Conservation (phyloP, 1,284 basidiomycete species). For the Ustilago lituana region DNA sequence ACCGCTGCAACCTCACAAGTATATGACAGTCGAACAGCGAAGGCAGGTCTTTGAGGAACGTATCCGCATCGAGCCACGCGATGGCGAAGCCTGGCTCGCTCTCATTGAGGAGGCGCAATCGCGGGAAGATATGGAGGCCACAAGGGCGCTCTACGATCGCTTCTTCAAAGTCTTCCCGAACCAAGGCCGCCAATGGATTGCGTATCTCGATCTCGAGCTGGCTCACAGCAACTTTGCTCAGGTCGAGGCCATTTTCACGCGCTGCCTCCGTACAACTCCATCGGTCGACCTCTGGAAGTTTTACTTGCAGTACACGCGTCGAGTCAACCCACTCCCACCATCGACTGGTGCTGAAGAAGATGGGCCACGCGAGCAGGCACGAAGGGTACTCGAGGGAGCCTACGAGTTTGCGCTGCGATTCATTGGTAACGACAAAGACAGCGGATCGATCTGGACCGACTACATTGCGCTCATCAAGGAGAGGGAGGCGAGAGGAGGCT, state of each 20-base stretch:
- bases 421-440: slow-evolving; percentile 78
- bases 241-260: slow-evolving; percentile 74
- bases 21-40: slow-evolving; percentile 41
- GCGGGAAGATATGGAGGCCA: slow-evolving; percentile 75
- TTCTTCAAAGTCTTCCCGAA: slow-evolving; percentile 81
- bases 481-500: slow-evolving; percentile 72
- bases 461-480: slow-evolving; percentile 84
- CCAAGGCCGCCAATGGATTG: slow-evolving; percentile 69
- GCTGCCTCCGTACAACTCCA: slow-evolving; percentile 81
- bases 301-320: slow-evolving; percentile 67
- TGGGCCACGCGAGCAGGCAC: slow-evolving; percentile 72
- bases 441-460: slow-evolving; percentile 73
- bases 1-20: slow-evolving; percentile 26
- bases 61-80: slow-evolving; percentile 72
- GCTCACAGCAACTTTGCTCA: slow-evolving; percentile 74
- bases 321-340: slow-evolving; percentile 64
- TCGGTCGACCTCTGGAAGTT: slow-evolving; percentile 87
- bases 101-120: slow-evolving; percentile 76
- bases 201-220: slow-evolving; percentile 81
- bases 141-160: slow-evolving; percentile 78
- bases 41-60: slow-evolving; percentile 50
- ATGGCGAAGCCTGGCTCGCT: slow-evolving; percentile 77
- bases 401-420: slow-evolving; percentile 93
- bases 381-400: slow-evolving; percentile 80
- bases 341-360: slow-evolving; percentile 68